Base-by-base conservation (phyloP, 2,329 filamentous ascomycete genomes). In the Colletotrichum incanum region DNA sequence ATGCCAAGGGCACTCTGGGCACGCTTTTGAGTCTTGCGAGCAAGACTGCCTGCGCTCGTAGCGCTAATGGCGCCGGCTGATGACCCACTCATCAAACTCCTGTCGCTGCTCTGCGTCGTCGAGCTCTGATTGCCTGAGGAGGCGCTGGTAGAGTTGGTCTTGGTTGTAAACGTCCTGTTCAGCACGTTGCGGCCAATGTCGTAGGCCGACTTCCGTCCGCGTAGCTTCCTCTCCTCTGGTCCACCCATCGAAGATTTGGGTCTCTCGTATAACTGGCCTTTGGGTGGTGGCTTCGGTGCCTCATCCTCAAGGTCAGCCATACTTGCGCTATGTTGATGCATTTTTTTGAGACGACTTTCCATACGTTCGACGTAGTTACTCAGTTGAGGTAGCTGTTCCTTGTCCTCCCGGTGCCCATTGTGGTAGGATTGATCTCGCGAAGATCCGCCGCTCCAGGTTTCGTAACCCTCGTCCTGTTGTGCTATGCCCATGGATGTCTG, bases 11-110 rank as follows among this genome's bases (percentile, higher is more conserved):
- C 90, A 78, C 92, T 94, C 74, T 90, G 89, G 20, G 92, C 87
- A 73, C 92, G 79, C 75, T 82, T 78, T n/a, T 87, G 82, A 78
- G 92, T 93, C 78, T 93, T 93, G 73, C 95, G 91, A 39, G 95
- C 95, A 75, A 97, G 90, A 82, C 96, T 98, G 65, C 95, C 96
- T 20, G 96, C 96, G 82, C 96, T 98, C 20, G 96, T 98, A 62
- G 95, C 94, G 80, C 96, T 98, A 82, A 98, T 94, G 16, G 90
- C 96, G 62, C 95, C 92, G 0, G 96, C 96, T 65, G 96, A 98
- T 64, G 90, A 88, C 3, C 96, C 96, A 80, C 96, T 98, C 96
- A 98, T 98, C 54, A 99, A 82, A 77, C 94, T 98, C 76, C 93
- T 91, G 76, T 92, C 91, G 20, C 94, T 98, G 79, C 91, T 91